These are phyloP conservation scores for Soucietia sequanensis DNA, from an alignment of 805 yeast genomes.

Conservation along the genomic window DNA sequence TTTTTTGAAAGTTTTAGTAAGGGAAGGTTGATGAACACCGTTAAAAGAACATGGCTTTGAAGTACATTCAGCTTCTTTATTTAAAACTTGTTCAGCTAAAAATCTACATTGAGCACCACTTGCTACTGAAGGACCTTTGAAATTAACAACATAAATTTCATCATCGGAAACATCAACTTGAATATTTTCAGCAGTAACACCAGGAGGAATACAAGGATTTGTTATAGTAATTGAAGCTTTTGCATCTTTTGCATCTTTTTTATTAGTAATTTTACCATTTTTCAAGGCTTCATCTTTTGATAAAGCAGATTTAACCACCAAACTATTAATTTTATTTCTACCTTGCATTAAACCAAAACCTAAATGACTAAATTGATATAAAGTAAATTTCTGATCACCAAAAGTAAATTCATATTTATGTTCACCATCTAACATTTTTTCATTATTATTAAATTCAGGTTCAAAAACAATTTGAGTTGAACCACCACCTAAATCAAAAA, in stretches of 20 bases:
- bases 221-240: slow-evolving; percentile 46
- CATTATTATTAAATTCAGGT: slow-evolving; percentile 66
- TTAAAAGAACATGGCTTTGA: slow-evolving; percentile 89
- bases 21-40: slow-evolving; percentile 95
- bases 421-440: slow-evolving; percentile 78
- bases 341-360: slow-evolving; percentile 97
- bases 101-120: slow-evolving; percentile 83
- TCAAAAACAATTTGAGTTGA: slow-evolving; percentile 98
- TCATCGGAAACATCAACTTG: slow-evolving; percentile 52
- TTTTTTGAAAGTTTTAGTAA: slow-evolving; percentile 70
- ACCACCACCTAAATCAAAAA: slow-evolving; percentile 97
- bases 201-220: slow-evolving; percentile 91
- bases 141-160: slow-evolving; percentile 50
- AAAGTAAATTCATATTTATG: slow-evolving; percentile 78
- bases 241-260: slow-evolving; percentile 34
- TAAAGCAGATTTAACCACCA: slow-evolving; percentile 55
- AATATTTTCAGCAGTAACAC: slow-evolving; percentile 56
- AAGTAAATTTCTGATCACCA: slow-evolving; percentile 74
- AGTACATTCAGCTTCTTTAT: slow-evolving; percentile 77
- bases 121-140: slow-evolving; percentile 56
- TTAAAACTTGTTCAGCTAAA: slow-evolving; percentile 76
- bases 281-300: slow-evolving; percentile 25
- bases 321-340: slow-evolving; percentile 72
- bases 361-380: slow-evolving; percentile 92
- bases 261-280: slow-evolving; percentile 18